Evolutionary conservation across 2,329 filamentous ascomycete species (phyloP).

Genomic region (Paracorniculantispora psalliotae): DNA sequence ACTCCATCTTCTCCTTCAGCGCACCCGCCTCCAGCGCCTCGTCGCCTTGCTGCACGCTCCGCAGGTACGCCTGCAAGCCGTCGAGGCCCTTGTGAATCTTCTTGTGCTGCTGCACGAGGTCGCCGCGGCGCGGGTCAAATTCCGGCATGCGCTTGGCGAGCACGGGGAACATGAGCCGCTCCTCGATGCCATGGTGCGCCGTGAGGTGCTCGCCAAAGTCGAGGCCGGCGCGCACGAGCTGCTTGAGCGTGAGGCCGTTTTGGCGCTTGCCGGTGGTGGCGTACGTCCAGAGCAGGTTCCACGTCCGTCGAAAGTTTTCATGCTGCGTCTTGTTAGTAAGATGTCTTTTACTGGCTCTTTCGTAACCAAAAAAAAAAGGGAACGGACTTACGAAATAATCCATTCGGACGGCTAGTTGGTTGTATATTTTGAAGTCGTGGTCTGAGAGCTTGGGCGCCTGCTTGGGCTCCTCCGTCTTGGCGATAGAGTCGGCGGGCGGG

Average conservation of each 20-base stretch:
- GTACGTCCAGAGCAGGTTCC: constrained; percentile 65
- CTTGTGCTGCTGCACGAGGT: constrained; percentile 69
- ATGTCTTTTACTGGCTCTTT: too few species aligned
- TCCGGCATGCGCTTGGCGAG: constrained; percentile 75
- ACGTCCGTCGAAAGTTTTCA: constrained; percentile 68
- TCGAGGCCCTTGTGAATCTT: constrained; percentile 75
- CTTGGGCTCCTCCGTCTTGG: constrained; percentile 15
- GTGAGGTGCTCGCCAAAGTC: constrained; percentile 67
- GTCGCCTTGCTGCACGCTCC: constrained; percentile 58
- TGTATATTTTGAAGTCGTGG: constrained; percentile 64
- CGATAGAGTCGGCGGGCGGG: not conserved
- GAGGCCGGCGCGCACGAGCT: constrained; percentile 65
- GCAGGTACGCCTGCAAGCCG: constrained; percentile 60
- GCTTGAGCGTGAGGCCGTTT: constrained; percentile 56
- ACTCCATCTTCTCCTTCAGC: constrained; percentile 68
- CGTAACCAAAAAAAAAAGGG: too few species aligned
- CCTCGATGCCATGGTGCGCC: constrained; percentile 78
- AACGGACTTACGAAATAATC: constrained; percentile 63
- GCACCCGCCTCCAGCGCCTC: constrained; percentile 50
- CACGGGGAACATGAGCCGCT: constrained; percentile 72
- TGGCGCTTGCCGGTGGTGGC: constrained; percentile 57
- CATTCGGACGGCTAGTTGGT: constrained; percentile 71
- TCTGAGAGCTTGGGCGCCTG: constrained; percentile 57
- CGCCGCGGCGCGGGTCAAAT: constrained; percentile 52
- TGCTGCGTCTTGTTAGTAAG: constrained; percentile 44